Conservation (phyloP, 1,139 yeast genomes). For the Candida pseudoviswanathii region DNA sequence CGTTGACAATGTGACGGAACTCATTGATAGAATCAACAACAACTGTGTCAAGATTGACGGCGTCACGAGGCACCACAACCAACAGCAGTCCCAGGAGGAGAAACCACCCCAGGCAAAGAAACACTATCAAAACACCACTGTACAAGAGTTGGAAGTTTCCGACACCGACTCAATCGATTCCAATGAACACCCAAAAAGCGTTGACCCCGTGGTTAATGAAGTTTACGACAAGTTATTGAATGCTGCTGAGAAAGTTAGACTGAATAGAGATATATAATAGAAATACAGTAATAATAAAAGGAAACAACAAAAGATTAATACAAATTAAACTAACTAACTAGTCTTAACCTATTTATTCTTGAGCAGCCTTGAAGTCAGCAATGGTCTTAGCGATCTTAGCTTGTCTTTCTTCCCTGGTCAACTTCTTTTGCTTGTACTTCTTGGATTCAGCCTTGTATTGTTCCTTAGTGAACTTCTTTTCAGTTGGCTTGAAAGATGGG, state of each 20-base stretch:
- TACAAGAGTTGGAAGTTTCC: constrained; percentile 16
- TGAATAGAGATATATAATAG: constrained; percentile 19
- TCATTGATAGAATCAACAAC: constrained; percentile 65
- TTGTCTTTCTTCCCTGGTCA: constrained; percentile 88
- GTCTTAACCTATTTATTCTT: constrained; percentile 14
- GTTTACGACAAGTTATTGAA: constrained; percentile 71
- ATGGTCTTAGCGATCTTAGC: constrained; percentile 91
- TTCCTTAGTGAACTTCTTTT: constrained; percentile 94
- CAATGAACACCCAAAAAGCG: constrained; percentile 27
- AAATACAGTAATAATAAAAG: background rate
- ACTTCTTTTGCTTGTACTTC: constrained; percentile 87
- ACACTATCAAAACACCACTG: constrained; percentile 2
- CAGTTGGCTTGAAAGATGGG: constrained; percentile 89
- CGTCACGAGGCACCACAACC: background rate
- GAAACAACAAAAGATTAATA: background rate
- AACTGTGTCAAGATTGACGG: constrained; percentile 53
- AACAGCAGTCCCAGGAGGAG: constrained; percentile 8
- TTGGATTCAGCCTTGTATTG: constrained; percentile 96
- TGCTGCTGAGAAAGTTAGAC: constrained; percentile 64
- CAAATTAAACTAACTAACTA: background rate
- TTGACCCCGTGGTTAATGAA: constrained; percentile 56
- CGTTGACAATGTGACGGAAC: constrained; percentile 67
- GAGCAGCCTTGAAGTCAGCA: constrained; percentile 72
- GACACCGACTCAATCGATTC: constrained; percentile 13
- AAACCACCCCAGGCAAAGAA: constrained; percentile 2